phyloP scores from a whole-genome alignment of 2,329 filamentous ascomycete genomes.

The Aplosporella prunicola region DNA sequence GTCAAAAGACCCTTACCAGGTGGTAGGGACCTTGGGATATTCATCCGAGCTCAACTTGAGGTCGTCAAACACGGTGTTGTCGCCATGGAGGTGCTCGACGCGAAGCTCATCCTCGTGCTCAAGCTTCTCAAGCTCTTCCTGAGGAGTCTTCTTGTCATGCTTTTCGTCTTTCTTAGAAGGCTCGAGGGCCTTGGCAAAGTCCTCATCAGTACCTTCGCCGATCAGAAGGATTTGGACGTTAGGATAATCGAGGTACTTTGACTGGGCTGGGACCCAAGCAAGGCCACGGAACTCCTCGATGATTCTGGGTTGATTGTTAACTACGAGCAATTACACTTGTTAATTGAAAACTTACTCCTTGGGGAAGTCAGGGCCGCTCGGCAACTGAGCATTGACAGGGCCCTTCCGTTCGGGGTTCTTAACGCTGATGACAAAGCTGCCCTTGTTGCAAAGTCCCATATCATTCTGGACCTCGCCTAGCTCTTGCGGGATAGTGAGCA shows the following conservation, averaged over 20 bases:
- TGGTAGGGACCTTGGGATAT: slow-evolving; percentile 54
- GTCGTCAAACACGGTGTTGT: slow-evolving; percentile 53
- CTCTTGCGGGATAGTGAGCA: slow-evolving; percentile 63
- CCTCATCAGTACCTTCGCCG: slow-evolving; percentile 52
- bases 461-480: slow-evolving; percentile 64
- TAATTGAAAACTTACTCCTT: slow-evolving; percentile 47
- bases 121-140: slow-evolving; percentile 64
- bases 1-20: slow-evolving; percentile 47
- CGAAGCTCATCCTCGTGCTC: slow-evolving; percentile 65
- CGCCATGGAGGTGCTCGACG: slow-evolving; percentile 50
- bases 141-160: slow-evolving; percentile 49
- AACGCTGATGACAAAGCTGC: slow-evolving; percentile 68
- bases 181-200: slow-evolving; percentile 48
- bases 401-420: slow-evolving; percentile 68
- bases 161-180: slow-evolving; percentile 48
- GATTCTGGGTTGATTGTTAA: slow-evolving; percentile 42
- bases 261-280: slow-evolving; percentile 65
- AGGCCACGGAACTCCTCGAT: slow-evolving; percentile 61
- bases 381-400: slow-evolving; percentile 54
- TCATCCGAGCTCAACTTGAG: slow-evolving; percentile 51
- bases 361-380: slow-evolving; percentile 59
- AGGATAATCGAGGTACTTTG: slow-evolving; percentile 63
- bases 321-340: too few species aligned
- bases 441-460: slow-evolving; percentile 60
- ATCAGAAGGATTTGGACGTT: slow-evolving; percentile 73